These are phyloP conservation scores for Starmerella bombicola DNA, from an alignment of 805 yeast species.

Conservation along the genomic window DNA sequence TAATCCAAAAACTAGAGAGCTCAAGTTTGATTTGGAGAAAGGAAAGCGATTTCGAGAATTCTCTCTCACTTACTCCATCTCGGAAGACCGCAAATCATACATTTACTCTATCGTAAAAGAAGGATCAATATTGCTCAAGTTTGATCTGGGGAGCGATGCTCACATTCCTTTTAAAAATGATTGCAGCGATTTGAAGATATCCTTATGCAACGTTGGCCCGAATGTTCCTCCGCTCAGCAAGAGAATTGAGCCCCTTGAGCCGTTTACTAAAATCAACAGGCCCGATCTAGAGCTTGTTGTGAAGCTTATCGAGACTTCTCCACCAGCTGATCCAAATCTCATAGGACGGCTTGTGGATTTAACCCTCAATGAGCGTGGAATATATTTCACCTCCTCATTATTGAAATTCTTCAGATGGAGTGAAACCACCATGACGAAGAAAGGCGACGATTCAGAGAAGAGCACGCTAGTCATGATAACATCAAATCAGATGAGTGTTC, in stretches of 20 bases:
- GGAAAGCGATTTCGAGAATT: background rate
- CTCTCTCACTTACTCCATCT: background rate
- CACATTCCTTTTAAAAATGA: background rate
- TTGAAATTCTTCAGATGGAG: background rate
- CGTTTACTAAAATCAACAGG: background rate
- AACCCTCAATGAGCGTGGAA: background rate
- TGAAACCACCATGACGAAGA: background rate
- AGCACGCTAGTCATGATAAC: background rate
- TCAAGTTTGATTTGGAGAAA: too few relatives aligned
- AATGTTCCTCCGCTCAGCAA: background rate
- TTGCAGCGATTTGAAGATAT: background rate
- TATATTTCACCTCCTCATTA: background rate
- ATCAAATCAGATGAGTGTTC: background rate
- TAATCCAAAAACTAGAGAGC: too few relatives aligned
- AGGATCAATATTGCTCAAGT: background rate
- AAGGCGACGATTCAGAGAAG: background rate
- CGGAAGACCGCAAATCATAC: background rate
- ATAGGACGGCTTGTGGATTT: background rate
- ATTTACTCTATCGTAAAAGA: background rate
- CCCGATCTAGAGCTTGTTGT: background rate
- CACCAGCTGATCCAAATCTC: background rate
- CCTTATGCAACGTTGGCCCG: background rate
- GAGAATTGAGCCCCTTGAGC: background rate
- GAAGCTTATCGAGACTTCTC: background rate
- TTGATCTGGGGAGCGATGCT: background rate